phyloP scores from a whole-genome alignment of 768 basidiomycete species.

The Tephrocybe sp. region DNA sequence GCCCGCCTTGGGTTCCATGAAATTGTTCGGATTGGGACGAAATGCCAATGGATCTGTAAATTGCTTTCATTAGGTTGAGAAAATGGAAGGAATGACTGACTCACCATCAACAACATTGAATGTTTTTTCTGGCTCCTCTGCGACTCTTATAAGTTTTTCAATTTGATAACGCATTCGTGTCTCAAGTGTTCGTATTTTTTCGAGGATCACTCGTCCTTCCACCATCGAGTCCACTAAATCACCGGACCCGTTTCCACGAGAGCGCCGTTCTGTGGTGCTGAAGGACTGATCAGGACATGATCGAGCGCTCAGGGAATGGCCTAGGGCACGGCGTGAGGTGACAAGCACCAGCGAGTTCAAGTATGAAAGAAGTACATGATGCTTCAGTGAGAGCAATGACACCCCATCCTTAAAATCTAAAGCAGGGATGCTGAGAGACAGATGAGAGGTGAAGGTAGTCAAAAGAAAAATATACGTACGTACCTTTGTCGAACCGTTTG shows the following conservation, averaged over 20 bases:
- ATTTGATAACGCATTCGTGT: slow-evolving; percentile 92
- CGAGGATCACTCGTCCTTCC: slow-evolving; percentile 79
- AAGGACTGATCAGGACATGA: slow-evolving; percentile 53
- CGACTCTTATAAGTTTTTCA: slow-evolving; percentile 84
- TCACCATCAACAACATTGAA: slow-evolving; percentile 61
- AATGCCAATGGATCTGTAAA: slow-evolving; percentile 85
- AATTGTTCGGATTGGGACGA: slow-evolving; percentile 82
- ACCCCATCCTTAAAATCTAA: slow-evolving; percentile 75
- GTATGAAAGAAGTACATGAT: slow-evolving; percentile 81
- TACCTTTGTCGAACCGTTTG: slow-evolving; percentile 46
- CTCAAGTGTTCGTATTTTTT: slow-evolving; percentile 86
- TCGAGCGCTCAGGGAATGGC: slow-evolving; percentile 58
- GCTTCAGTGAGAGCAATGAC: slow-evolving; percentile 87
- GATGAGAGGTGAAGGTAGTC: slow-evolving; percentile 1
- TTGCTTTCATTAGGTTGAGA: background rate
- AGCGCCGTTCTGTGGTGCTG: slow-evolving; percentile 45
- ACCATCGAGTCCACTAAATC: slow-evolving; percentile 82
- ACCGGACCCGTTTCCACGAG: slow-evolving; percentile 60
- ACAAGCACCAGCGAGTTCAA: slow-evolving; percentile 81
- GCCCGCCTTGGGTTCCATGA: slow-evolving; percentile 39
- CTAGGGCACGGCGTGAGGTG: slow-evolving; percentile 65
- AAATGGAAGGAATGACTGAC: slow-evolving; percentile 18
- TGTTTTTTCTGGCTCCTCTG: slow-evolving; percentile 56
- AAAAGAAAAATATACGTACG: slow-evolving; percentile 34
- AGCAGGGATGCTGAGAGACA: slow-evolving; percentile 22